Evolutionary conservation across 768 basidiomycete species (phyloP).

Genomic region (Leccinellum rugosiceps): DNA sequence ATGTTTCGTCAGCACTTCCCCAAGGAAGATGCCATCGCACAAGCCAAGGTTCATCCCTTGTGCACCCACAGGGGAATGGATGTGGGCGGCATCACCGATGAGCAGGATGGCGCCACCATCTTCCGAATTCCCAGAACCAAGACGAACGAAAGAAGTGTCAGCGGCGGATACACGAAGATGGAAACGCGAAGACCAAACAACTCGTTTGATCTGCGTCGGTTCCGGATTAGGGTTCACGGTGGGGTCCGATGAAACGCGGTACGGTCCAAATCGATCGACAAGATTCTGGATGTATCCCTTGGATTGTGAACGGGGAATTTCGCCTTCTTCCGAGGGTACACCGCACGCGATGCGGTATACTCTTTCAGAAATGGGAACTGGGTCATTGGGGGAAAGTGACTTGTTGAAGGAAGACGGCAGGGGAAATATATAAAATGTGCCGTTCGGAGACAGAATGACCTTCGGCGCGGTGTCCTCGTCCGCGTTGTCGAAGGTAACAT

Average conservation of each 20-base stretch:
- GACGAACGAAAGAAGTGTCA: slow-evolving; percentile 34
- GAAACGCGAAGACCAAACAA: slow-evolving; percentile 46
- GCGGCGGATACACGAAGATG: slow-evolving; percentile 43
- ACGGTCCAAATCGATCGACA: slow-evolving; percentile 39
- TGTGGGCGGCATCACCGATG: slow-evolving; percentile 4
- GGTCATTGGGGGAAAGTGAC: not conserved
- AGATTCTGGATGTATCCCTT: slow-evolving; percentile 43
- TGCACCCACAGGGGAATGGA: too few species aligned
- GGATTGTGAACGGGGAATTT: slow-evolving; percentile 36
- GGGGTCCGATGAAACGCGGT: slow-evolving; percentile 31
- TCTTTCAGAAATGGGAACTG: slow-evolving; percentile 1
- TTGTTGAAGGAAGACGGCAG: slow-evolving; percentile 31
- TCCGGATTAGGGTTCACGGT: slow-evolving; percentile 28
- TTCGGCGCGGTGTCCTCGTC: slow-evolving; percentile 1
- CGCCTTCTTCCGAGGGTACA: slow-evolving; percentile 34
- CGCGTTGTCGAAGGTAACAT: slow-evolving; percentile 35
- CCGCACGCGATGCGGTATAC: slow-evolving; percentile 42
- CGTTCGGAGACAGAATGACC: slow-evolving; percentile 25
- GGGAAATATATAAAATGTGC: slow-evolving; percentile 35
- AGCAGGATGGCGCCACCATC: slow-evolving; percentile 26
- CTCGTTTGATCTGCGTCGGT: slow-evolving; percentile 33
- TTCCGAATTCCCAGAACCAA: slow-evolving; percentile 10
- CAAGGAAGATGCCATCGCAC: too few species aligned
- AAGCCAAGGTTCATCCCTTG: too few species aligned
- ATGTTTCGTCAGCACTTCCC: too few species aligned